Base-by-base conservation (phyloP, 352 stramenopile species). In the Paralagenidium karlingii region DNA sequence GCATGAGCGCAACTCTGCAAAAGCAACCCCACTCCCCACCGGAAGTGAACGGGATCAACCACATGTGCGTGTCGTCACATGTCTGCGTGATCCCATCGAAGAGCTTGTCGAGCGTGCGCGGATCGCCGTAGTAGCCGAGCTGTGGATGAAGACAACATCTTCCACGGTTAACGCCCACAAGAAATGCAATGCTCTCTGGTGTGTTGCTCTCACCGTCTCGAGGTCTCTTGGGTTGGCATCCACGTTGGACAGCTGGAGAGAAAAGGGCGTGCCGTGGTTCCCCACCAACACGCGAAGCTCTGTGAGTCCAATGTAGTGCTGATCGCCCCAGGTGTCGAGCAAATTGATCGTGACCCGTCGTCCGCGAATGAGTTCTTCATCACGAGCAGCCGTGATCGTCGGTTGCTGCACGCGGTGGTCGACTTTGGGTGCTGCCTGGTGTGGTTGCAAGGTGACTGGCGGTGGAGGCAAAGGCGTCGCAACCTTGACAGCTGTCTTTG, bases 41-140 rank as follows among this genome's bases (percentile, higher is more conserved):
- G n/a, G n/a, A n/a, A n/a, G 6, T 63, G 51, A 84, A 65, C 1
- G 85, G 85, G 19, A 92, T 60, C 1, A 96, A 63, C 85, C 85
- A 96, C 66, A 88, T 83, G 52, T 96, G 83, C 8, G 75, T 68
- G 45, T 95, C 85, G 22, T 96, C 81, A 34, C 62, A 91, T 3
- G 82, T 95, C 19, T 55, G 62, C 7, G 73, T 64, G 7, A 83
- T 51, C 1, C 81, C 79, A 45, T 96, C 83, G 8, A 95, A 49
- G 28, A 88, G 70, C 53, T 95, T 95, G 47, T 91, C 76, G 5
- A 92, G 50, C 3, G 80, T 94, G n/a, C 85, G 51, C 18, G 83
- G 81, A 31, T 91, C 78, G 0, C 74, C 75, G 29, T 68, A 21
- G 26, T 84, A 89, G 12, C 76, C 75, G 3, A 88, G 53, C 68